These are phyloP conservation scores for Aspergillus coremiiformis DNA, from an alignment of 495 filamentous ascomycete genomes.

Conservation along the genomic window DNA sequence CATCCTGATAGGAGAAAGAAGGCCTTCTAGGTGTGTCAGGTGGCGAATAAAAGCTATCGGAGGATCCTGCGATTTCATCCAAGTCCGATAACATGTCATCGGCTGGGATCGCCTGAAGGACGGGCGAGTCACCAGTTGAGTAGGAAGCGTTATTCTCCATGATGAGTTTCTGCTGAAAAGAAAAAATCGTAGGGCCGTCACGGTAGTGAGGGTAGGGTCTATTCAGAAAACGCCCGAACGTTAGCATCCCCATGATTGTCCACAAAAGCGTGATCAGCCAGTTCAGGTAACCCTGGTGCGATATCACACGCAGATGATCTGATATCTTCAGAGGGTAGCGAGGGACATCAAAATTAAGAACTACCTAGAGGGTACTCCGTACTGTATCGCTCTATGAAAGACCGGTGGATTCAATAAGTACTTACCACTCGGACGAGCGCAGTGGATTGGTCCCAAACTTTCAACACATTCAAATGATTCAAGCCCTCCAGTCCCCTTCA, in stretches of 20 bases:
- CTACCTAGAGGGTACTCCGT: no score
- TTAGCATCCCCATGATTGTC: constrained; percentile 38
- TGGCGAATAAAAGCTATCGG: constrained; percentile 30
- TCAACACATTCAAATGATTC: neutral
- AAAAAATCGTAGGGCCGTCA: constrained; percentile 38
- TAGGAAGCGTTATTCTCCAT: constrained; percentile 30
- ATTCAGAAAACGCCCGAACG: constrained; percentile 37
- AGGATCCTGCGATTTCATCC: constrained; percentile 16
- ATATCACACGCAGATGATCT: neutral
- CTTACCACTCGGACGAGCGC: neutral
- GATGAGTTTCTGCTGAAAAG: constrained; percentile 39
- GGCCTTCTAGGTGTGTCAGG: constrained; percentile 31
- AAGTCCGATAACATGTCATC: constrained; percentile 19
- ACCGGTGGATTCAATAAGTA: neutral
- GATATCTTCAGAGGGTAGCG: neutral
- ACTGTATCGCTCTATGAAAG: neutral
- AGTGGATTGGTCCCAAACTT: neutral
- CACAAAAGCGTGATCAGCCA: neutral
- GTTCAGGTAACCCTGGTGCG: neutral
- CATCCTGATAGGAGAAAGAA: constrained; percentile 80
- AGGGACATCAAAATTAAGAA: neutral
- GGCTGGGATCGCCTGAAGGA: constrained; percentile 20
- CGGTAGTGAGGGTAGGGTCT: constrained; percentile 31
- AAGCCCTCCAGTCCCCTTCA: constrained; percentile 13
- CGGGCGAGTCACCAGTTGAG: constrained; percentile 21